phyloP scores from a whole-genome alignment of 306 rosid genomes.

The Ceratonia siliqua region DNA sequence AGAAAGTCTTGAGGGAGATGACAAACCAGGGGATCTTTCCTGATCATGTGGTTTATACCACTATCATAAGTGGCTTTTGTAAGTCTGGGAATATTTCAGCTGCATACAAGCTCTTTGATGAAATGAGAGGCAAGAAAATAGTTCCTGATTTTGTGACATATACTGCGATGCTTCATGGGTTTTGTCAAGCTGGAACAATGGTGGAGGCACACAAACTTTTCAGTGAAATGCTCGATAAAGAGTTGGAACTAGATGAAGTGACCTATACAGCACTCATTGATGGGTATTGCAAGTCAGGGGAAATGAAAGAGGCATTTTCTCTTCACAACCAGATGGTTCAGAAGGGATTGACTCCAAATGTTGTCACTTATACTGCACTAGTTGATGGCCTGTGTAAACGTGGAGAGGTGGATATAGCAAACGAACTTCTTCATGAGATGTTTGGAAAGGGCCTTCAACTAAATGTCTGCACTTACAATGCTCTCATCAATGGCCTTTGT shows the following conservation, averaged over 20 bases:
- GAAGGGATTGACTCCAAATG: conserved; percentile 64
- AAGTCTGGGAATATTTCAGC: conserved; percentile 60
- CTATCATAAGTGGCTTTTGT: conserved; percentile 69
- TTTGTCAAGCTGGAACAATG: conserved; percentile 68
- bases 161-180: conserved; percentile 71
- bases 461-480: conserved; percentile 75
- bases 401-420: conserved; percentile 80
- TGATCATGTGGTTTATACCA: conserved; percentile 79
- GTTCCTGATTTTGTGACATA: conserved; percentile 66
- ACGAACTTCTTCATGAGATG: conserved; percentile 87
- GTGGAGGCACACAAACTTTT: conserved; percentile 60
- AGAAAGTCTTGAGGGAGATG: conserved; percentile 68
- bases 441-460: conserved; percentile 71
- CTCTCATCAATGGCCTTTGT: conserved; percentile 79
- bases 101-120: conserved; percentile 59
- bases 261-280: conserved; percentile 72
- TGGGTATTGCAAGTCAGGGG: conserved; percentile 82
- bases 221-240: conserved; percentile 57
- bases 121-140: conserved; percentile 60
- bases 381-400: conserved; percentile 83
- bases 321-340: conserved; percentile 82
- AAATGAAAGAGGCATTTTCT: conserved; percentile 73
- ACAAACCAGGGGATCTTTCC: conserved; percentile 48
- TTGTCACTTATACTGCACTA: conserved; percentile 77
- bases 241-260: conserved; percentile 81